These are phyloP conservation scores for Endothia cerciana DNA, from an alignment of 2,329 filamentous ascomycete genomes.

Conservation along the genomic window DNA sequence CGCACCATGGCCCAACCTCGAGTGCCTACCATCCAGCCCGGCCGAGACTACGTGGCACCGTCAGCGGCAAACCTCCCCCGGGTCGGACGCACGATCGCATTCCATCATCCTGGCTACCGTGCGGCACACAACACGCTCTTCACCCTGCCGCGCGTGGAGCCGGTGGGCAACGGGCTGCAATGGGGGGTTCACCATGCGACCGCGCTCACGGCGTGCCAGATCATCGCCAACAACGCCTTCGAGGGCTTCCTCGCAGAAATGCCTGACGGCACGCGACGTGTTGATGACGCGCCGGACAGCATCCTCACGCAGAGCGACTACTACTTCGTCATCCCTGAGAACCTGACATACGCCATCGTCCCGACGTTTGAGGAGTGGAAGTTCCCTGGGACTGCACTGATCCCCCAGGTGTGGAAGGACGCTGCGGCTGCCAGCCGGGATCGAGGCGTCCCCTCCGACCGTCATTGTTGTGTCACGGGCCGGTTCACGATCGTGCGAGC, in stretches of 20 bases:
- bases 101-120: conserved; percentile 15
- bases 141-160: conserved; percentile 5
- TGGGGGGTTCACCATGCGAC: conserved; percentile 11
- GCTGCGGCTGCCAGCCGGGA: conserved; percentile 1
- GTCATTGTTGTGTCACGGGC: no score
- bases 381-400: conserved; percentile 3
- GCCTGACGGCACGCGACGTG: neutral
- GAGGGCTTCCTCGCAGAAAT: conserved; percentile 4
- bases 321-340: conserved; percentile 2
- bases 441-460: neutral
- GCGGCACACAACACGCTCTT: conserved; percentile 12
- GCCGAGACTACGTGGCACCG: no score
- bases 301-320: neutral
- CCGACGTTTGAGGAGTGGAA: conserved; percentile 5
- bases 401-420: conserved; percentile 2
- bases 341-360: conserved; percentile 8
- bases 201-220: conserved; percentile 8
- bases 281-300: neutral
- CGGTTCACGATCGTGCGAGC: neutral
- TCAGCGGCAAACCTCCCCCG: no score
- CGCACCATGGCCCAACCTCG: no score
- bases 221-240: conserved; percentile 11
- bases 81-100: no score
- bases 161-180: neutral
- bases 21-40: no score